Evolutionary conservation across 2,329 filamentous ascomycete genomes (phyloP).

Genomic region (Cladophialophora yegresii): DNA sequence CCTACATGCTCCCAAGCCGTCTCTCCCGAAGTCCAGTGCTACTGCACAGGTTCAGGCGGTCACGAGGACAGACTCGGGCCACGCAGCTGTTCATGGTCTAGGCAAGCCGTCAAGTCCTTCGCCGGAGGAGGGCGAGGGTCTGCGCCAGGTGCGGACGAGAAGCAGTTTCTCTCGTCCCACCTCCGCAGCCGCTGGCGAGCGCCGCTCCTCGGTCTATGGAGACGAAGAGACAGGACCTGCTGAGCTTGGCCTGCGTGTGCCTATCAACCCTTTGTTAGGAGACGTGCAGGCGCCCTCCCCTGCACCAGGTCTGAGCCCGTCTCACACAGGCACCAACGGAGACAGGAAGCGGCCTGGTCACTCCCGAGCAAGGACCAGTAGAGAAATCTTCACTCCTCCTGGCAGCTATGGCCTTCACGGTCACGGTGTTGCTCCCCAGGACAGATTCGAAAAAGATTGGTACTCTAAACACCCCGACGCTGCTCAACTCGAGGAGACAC

Average conservation of each 20-base stretch:
- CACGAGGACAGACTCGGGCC: constrained; percentile 86
- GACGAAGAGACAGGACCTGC: constrained; percentile 86
- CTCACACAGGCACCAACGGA: constrained; percentile 31
- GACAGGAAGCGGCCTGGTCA: constrained; percentile 59
- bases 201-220: constrained; percentile 58
- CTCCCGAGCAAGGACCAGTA: constrained; percentile 70
- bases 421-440: constrained; percentile 72
- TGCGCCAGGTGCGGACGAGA: constrained; percentile 62
- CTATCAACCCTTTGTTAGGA: constrained; percentile 88
- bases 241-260: constrained; percentile 87
- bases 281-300: constrained; percentile 96
- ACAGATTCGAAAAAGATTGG: constrained; percentile 88
- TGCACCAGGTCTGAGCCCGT: constrained; percentile 53
- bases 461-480: constrained; percentile 88
- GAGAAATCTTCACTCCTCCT: constrained; percentile 71
- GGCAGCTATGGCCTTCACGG: constrained; percentile 93
- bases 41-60: constrained; percentile 81
- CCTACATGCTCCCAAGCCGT: constrained; percentile 85
- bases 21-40: constrained; percentile 75
- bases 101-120: constrained; percentile 60
- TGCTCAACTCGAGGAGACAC: constrained; percentile 68
- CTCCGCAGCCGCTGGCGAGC: constrained; percentile 50
- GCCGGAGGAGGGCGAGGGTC: constrained; percentile 50
- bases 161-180: constrained; percentile 59
- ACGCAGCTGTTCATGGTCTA: constrained; percentile 80